Evolutionary conservation across 2,329 filamentous ascomycete genomes (phyloP), one percentile per base, ranked within the genome.

Genomic region (Geoglossum cookeanum): DNA sequence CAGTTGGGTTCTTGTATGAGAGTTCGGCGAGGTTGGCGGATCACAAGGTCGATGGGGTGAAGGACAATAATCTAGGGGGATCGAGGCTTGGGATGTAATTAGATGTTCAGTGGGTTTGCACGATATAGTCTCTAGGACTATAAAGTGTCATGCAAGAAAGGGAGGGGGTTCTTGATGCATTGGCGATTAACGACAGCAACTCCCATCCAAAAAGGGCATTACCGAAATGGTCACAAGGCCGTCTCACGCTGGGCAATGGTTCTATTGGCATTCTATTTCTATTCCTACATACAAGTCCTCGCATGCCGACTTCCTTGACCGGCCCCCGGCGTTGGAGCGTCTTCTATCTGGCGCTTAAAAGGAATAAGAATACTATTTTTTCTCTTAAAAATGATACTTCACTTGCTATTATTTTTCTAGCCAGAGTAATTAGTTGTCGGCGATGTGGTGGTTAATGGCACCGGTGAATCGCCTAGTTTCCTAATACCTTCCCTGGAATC

Each of bases 21-120:
- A 85, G 89, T 17, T 91, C 91, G 30, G 85, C 92, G 39, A 95
- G 96, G 68, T 92, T 91, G 11, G 79, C 74, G 52, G 92, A 98
- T 71, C 92, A 98, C 71, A 79, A 37, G 49, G 49, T 53, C 22
- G 30, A 27, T n/a, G 49, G 78, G 71, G 54, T 53, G 9, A 37
- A 37, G 13, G 49, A 53, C 9, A 35, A 35, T 32, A 13, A 3
- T 3, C 30, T 35, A n/a, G 49, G 49, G 13, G 49, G 49, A 3
- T 35, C 49, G 29, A 53, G 49, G 32, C 29, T 53, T 11, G 49
- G 49, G 29, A 53, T 53, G 49, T 53, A 35, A 37, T 30, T 2
- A 27, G 11, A 17, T 45, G n/a, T 17, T 45, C 4, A 15, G 39
- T 4, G 9, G 39, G 13, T 11, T 42, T 42, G 39, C 7, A 15